Evolutionary conservation across 495 filamentous ascomycete genomes (phyloP).

Genomic region (Penicillium paxilli): DNA sequence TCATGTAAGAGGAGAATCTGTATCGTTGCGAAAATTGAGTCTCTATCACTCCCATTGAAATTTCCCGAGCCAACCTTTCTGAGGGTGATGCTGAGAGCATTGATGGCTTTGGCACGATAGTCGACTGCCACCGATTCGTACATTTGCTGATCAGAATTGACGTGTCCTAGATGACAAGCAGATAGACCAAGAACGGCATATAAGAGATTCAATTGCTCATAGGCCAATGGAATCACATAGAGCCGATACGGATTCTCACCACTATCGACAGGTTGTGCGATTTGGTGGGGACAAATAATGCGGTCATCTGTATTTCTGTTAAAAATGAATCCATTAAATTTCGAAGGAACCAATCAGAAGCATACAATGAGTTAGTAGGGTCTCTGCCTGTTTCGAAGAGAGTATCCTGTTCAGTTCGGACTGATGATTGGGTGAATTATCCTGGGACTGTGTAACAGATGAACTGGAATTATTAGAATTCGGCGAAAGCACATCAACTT

Average conservation of each 20-base stretch:
- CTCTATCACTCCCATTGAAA: slow-evolving; percentile 30
- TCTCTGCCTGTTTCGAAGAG: slow-evolving; percentile 1
- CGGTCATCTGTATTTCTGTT: slow-evolving; percentile 33
- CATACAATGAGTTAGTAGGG: slow-evolving; percentile 31
- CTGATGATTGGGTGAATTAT: not conserved
- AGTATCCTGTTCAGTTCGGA: slow-evolving; percentile 1
- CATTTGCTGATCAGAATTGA: slow-evolving; percentile 23
- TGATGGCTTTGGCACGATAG: slow-evolving; percentile 39
- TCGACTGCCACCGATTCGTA: slow-evolving; percentile 32
- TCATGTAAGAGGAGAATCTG: slow-evolving; percentile 42
- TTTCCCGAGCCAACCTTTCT: slow-evolving; percentile 26
- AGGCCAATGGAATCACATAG: slow-evolving; percentile 37
- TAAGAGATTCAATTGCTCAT: slow-evolving; percentile 34
- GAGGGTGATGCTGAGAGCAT: slow-evolving; percentile 29
- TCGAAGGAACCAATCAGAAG: not conserved
- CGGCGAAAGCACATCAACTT: no score
- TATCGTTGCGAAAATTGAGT: slow-evolving; percentile 37
- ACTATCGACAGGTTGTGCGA: slow-evolving; percentile 26
- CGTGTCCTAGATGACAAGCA: slow-evolving; percentile 34
- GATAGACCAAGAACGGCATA: slow-evolving; percentile 37
- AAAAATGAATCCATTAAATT: not conserved
- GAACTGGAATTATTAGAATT: not conserved
- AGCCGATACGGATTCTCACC: slow-evolving; percentile 35
- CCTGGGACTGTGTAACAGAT: not conserved
- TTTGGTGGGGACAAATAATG: slow-evolving; percentile 39